Evolutionary conservation across 768 basidiomycete genomes (phyloP), one percentile per base, ranked within the genome.

Genomic region (Macrolepiota dolichaula): DNA sequence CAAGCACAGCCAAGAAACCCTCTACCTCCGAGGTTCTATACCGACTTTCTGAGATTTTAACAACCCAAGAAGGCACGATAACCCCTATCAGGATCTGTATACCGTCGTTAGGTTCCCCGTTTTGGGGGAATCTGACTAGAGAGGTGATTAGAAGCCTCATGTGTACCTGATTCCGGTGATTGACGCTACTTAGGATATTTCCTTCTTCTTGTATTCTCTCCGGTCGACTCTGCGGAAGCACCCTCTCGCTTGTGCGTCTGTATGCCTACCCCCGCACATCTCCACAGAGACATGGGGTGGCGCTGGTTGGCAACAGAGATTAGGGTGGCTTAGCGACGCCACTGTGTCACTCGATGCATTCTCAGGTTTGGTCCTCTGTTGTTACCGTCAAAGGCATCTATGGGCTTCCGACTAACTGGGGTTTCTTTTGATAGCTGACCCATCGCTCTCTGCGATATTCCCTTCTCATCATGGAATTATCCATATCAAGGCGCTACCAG

Each of bases 401-500:
- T 22, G 22, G 24, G 22, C 52, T 54, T 25, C 22, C 11, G 36
- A 38, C 47, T 64, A 47, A 57, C 35, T 58, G 22, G 25, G 13
- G 22, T 32, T 25, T 36, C 36, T 53, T 25, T 50, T 51, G 12
- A n/a, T 70, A 95, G 94, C 82, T 27, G 85, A 96, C 68, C 91
- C 93, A n/a, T 82, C 86, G 13, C 78, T 97, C 24, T 76, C 83
- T 7, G 74, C 81, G 1, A 76, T 85, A 51, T 98, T 96, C 73
- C 90, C 94, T 35, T 82, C 86, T 10, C 88, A 95, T 69, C 91
- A 96, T 71, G 97, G 97, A 11, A 76, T 96, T 55, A 78, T 98
- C 19, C 84, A 86, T 51, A 82, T 96, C 29, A 87, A 90, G 65
- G 78, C 83, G 4, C 79, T 96, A 22, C 95, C 97, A 2, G 79